Evolutionary conservation across 179 eudicot species (phyloP), one percentile per base, ranked within the genome.

Genomic region (Monotropa hypopitys): DNA sequence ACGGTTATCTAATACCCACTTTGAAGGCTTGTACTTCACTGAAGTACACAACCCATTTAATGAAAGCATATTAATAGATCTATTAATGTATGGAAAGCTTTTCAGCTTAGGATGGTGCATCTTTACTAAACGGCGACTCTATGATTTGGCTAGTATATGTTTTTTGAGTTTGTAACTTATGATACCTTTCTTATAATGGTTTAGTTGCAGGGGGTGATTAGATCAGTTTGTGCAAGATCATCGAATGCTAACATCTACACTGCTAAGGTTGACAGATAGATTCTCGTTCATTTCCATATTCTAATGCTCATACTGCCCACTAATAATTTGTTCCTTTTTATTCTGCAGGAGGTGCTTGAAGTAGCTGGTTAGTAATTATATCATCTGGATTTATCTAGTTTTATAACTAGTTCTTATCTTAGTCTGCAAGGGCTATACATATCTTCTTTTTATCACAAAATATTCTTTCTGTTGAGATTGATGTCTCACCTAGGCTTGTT

Each of bases 261-360:
- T 16, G n/a, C 49, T 33, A 56, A 54, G 47, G 50, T 79, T 45
- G 40, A 47, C 30, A 7, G 33, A 59, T 42, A 8, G 51, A 47
- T 47, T 62, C 28, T 46, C 45, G 56, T 56, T 77, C 73, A 70
- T 21, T 70, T 54, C 23, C 7, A 11, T 50, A 10, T 54, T 71
- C 1, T 61, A 32, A 33, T 47, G 57, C 47, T 73, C 70, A 33
- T 62, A 12, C 74, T 56, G 50, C 23, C 33, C 20, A n/a, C 68
- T 70, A 51, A 77, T 42, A 23, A 2, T 74, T 77, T 72, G 72
- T 42, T 62, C 43, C 32, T 63, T 65, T 57, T 26, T 40, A 21
- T 81, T 82, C 47, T 74, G 79, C 87, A 81, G 85, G 83, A 70
- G 63, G 38, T 63, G 77, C 77, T 72, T 74, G 69, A 59, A 80